A percentile compares a stretch with the other conserved stretches of the same genome.
Evolutionary conservation across 148 eudicot genomes (phyloP).

Genomic region (Vaccinium macrocarpon): DNA sequence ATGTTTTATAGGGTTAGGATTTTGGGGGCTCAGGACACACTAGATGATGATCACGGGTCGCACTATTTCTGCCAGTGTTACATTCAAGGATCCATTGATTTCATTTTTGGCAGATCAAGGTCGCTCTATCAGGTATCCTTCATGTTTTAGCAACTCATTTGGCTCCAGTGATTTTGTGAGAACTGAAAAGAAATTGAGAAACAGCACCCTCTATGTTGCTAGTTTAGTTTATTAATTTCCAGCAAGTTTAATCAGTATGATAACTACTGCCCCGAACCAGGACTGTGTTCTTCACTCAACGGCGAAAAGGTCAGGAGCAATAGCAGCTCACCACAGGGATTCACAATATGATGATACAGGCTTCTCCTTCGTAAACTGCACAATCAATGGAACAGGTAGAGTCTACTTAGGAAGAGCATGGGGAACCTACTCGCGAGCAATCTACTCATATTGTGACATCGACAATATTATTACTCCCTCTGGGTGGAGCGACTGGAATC

Average conservation of each 20-base stretch:
- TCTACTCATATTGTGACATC: conserved; percentile 65
- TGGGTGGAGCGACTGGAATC: conserved; percentile 87
- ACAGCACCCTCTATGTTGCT: not conserved
- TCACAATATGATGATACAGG: conserved; percentile 57
- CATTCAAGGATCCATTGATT: conserved; percentile 83
- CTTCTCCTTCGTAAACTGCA: conserved; percentile 81
- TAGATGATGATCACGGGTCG: conserved; percentile 69
- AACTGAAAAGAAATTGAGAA: not conserved
- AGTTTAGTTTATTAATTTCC: too few species aligned
- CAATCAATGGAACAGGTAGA: conserved; percentile 54
- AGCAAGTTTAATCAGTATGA: not conserved
- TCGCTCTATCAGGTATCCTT: conserved; percentile 63
- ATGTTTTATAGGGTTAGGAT: conserved; percentile 57
- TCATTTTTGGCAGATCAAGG: conserved; percentile 82
- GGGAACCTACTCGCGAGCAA: conserved; percentile 71
- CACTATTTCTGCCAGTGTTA: conserved; percentile 69
- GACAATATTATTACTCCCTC: conserved; percentile 51
- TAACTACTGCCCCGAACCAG: conserved; percentile 30
- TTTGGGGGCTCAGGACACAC: conserved; percentile 83
- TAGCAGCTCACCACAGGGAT: conserved; percentile 82
- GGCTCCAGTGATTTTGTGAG: not conserved
- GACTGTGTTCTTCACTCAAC: conserved; percentile 59
- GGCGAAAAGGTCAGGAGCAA: conserved; percentile 60
- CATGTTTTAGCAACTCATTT: not conserved
- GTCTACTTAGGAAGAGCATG: conserved; percentile 81